These are phyloP conservation scores for Mortierella claussenii DNA, from an alignment of 192 early-diverging fungal genomes.

Conservation along the genomic window DNA sequence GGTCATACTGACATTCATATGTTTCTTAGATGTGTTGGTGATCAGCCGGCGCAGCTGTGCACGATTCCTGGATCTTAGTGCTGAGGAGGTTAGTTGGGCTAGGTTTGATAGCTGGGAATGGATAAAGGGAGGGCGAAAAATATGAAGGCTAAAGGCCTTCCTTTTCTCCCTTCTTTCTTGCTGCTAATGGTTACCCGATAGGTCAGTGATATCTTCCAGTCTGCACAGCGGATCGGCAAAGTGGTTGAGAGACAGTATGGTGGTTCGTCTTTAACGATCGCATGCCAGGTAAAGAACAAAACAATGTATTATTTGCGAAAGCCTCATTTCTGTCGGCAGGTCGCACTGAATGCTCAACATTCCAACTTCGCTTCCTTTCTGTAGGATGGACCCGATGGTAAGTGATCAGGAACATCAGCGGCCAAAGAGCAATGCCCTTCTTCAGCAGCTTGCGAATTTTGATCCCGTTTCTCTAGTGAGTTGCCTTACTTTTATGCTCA, in stretches of 20 bases:
- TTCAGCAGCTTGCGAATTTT: no score
- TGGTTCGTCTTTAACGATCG: constrained; percentile 80
- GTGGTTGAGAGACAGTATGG: constrained; percentile 79
- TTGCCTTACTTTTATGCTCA: no score
- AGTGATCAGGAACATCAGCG: neutral
- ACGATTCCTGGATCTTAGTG: constrained; percentile 81
- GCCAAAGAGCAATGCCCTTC: no score
- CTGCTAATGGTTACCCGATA: constrained; percentile 1
- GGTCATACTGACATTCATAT: neutral
- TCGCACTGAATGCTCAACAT: neutral
- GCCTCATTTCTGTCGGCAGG: no score
- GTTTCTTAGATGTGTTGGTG: constrained; percentile 80
- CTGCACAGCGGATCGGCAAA: constrained; percentile 79
- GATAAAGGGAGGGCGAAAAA: neutral
- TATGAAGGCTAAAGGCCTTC: neutral
- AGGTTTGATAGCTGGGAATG: neutral
- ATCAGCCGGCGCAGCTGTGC: constrained; percentile 72
- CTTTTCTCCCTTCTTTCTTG: neutral
- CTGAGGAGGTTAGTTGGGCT: constrained; percentile 69
- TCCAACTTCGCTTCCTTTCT: neutral
- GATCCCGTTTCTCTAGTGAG: no score
- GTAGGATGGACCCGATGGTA: constrained; percentile 79
- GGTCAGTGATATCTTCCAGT: constrained; percentile 80
- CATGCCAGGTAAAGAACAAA: constrained; percentile 81
- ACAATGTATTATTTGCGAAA: no score